Evolutionary conservation across 139 green algal species (phyloP).

Genomic region (Yamagishiella unicocca): DNA sequence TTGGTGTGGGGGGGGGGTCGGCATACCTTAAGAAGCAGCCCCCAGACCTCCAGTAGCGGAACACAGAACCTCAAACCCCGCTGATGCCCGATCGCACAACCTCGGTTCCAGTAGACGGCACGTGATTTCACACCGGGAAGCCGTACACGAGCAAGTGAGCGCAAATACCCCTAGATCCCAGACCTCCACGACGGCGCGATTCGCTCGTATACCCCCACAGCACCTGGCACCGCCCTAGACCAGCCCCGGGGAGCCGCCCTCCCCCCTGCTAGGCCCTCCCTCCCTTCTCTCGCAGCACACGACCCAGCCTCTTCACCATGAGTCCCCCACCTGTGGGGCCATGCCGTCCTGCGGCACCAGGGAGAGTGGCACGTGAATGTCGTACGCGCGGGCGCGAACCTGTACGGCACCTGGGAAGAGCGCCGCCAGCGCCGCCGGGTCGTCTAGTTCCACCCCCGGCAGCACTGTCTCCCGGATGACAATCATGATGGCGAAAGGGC

Average conservation of each 20-base stretch:
- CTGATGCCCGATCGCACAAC: background rate
- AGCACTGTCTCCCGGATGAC: background rate
- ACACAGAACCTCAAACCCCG: background rate
- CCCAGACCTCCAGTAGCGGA: background rate
- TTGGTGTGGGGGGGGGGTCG: background rate
- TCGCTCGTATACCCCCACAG: no score
- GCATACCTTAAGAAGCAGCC: background rate
- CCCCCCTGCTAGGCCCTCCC: background rate
- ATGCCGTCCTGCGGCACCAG: background rate
- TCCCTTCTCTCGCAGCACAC: background rate
- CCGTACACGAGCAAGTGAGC: no score
- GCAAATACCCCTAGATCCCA: no score
- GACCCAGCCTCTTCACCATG: background rate
- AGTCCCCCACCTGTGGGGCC: background rate
- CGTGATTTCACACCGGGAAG: no score
- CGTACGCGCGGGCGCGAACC: background rate
- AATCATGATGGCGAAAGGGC: background rate
- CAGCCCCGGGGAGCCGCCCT: no score
- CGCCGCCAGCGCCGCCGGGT: background rate
- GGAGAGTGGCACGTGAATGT: background rate
- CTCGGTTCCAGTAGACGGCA: background rate
- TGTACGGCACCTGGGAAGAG: background rate
- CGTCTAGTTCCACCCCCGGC: background rate
- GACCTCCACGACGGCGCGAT: no score
- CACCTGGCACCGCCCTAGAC: no score